A percentile compares a stretch with the other conserved stretches of the same genome.
Conservation (phyloP, 2,329 filamentous ascomycete genomes). For the Arthrobotrys iridis region DNA sequence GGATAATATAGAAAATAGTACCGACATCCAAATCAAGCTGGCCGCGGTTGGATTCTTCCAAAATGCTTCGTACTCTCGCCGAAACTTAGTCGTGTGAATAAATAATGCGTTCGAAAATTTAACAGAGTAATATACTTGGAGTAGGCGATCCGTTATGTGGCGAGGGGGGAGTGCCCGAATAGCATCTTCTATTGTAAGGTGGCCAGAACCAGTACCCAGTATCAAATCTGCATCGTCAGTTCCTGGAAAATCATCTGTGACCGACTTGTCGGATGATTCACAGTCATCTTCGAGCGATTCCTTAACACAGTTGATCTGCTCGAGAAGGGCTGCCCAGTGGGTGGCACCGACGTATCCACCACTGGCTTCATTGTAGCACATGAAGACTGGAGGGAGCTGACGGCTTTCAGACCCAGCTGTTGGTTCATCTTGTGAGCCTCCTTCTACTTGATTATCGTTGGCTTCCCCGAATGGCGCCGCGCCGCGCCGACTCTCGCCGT, state of each 20-base stretch:
- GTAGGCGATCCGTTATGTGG: slow-evolving; percentile 60
- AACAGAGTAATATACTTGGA: slow-evolving; percentile 62
- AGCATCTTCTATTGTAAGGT: slow-evolving; percentile 60
- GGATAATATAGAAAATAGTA: slow-evolving; percentile 65
- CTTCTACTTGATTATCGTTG: not conserved
- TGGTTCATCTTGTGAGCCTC: slow-evolving; percentile 54
- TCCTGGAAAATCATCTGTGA: slow-evolving; percentile 58
- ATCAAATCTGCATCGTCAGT: slow-evolving; percentile 60
- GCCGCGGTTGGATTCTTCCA: slow-evolving; percentile 63
- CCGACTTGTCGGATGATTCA: slow-evolving; percentile 58
- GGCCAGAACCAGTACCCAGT: slow-evolving; percentile 58
- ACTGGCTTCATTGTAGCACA: slow-evolving; percentile 45
- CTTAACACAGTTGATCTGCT: slow-evolving; percentile 62
- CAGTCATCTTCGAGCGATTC: slow-evolving; percentile 58
- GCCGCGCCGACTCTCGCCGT: slow-evolving; percentile 58
- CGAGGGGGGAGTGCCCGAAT: slow-evolving; percentile 61
- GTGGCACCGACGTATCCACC: slow-evolving; percentile 62
- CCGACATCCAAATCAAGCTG: slow-evolving; percentile 66
- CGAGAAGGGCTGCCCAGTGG: slow-evolving; percentile 63
- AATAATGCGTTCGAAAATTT: slow-evolving; percentile 62
- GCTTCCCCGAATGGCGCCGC: not conserved
- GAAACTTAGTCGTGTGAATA: slow-evolving; percentile 64
- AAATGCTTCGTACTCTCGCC: slow-evolving; percentile 65
- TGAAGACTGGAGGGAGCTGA: slow-evolving; percentile 45
- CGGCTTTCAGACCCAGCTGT: not conserved